A percentile compares a stretch with the other conserved stretches of the same genome.
Conservation (phyloP, 352 stramenopile genomes). For the Phytophthora citrophthora region DNA sequence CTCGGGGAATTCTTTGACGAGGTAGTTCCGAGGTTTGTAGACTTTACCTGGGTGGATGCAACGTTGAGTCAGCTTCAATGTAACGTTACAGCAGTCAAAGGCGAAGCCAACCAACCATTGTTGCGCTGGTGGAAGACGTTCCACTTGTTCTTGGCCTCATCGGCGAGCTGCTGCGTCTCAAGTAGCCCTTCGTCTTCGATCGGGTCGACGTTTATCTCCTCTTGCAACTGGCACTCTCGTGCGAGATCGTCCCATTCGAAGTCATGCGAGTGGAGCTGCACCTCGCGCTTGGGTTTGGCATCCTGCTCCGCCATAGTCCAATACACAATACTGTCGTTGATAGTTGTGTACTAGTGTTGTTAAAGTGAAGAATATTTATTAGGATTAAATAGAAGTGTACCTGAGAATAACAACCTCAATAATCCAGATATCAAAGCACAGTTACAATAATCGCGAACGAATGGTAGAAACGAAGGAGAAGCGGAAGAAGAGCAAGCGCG, state of each 20-base stretch:
- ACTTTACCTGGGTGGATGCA: slow-evolving; percentile 53
- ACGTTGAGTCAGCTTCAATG: slow-evolving; percentile 9
- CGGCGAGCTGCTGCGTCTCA: slow-evolving; percentile 41
- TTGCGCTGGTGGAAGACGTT: slow-evolving; percentile 81
- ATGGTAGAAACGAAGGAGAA: slow-evolving; percentile 21
- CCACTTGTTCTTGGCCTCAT: slow-evolving; percentile 74
- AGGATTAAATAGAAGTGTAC: too few relatives aligned
- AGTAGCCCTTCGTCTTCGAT: slow-evolving; percentile 6
- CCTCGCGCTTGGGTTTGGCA: slow-evolving; percentile 24
- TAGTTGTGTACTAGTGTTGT: background rate
- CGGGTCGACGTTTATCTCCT: slow-evolving; percentile 8
- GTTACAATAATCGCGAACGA: slow-evolving; percentile 8
- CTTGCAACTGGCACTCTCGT: slow-evolving; percentile 39
- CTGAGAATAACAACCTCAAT: too few relatives aligned
- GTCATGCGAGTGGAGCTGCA: slow-evolving; percentile 79
- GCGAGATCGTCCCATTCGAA: slow-evolving; percentile 82
- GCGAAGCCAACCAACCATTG: slow-evolving; percentile 49
- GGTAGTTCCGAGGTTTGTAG: slow-evolving; percentile 87
- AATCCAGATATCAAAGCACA: background rate
- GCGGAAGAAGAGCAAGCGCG: slow-evolving; percentile 20
- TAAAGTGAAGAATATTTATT: background rate
- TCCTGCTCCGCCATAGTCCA: slow-evolving; percentile 5
- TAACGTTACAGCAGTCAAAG: background rate
- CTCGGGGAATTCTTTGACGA: slow-evolving; percentile 83
- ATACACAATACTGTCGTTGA: background rate